Percentiles rank a stretch among this genome's conserved stretches.
Evolutionary conservation across 768 basidiomycete species (phyloP).

Genomic region (Boletus subcaerulescens): DNA sequence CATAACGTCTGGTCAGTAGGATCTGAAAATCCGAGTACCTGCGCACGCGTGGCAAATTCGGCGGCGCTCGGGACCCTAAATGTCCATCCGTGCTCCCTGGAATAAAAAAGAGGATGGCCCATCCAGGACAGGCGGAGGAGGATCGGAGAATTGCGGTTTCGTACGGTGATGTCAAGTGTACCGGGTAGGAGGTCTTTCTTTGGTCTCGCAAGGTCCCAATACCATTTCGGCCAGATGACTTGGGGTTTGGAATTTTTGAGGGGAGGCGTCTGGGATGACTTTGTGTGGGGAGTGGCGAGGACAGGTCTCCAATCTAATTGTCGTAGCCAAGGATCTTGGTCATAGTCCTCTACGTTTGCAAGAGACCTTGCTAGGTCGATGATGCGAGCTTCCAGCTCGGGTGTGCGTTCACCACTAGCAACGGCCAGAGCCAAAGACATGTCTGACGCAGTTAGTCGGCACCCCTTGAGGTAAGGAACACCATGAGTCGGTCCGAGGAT

Average conservation of each 20-base stretch:
- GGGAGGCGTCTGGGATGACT: not conserved
- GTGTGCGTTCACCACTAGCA: conserved; percentile 40
- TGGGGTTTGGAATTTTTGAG: conserved; percentile 36
- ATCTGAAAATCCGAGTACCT: conserved; percentile 57
- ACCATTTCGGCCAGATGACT: conserved; percentile 94
- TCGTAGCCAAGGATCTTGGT: conserved; percentile 52
- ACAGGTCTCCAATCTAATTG: conserved; percentile 68
- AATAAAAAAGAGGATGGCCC: conserved; percentile 80
- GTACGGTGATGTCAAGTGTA: conserved; percentile 79
- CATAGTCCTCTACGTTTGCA: conserved; percentile 19
- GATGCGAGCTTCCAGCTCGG: conserved; percentile 35
- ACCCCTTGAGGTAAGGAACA: conserved; percentile 41
- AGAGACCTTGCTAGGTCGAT: conserved; percentile 40
- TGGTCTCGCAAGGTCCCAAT: conserved; percentile 82
- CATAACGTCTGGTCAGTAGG: conserved; percentile 57
- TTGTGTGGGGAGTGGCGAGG: not conserved
- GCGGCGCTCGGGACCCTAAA: conserved; percentile 65
- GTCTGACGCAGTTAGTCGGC: conserved; percentile 41
- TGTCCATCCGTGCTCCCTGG: conserved; percentile 87
- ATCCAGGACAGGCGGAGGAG: conserved; percentile 87
- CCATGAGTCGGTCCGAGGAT: conserved; percentile 50
- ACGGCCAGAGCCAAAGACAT: conserved; percentile 45
- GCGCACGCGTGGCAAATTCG: conserved; percentile 44
- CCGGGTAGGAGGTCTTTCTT: conserved; percentile 66
- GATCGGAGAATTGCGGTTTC: conserved; percentile 79